phyloP scores from a whole-genome alignment of 768 basidiomycete species.

The Amanita thiersii region DNA sequence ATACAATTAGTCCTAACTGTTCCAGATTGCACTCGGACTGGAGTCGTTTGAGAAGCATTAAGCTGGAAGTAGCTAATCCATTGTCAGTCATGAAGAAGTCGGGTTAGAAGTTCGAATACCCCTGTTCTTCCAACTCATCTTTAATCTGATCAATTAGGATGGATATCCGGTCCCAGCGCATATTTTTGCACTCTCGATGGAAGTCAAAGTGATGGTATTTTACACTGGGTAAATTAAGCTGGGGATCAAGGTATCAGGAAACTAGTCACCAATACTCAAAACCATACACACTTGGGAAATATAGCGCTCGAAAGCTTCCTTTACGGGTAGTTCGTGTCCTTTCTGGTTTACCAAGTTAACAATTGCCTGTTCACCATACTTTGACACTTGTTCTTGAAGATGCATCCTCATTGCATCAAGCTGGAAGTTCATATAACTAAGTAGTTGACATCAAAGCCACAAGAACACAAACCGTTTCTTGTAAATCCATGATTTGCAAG shows the following conservation, averaged over 20 bases:
- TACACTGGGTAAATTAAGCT: conserved; percentile 61
- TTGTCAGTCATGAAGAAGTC: conserved; percentile 5
- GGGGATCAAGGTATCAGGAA: conserved; percentile 7
- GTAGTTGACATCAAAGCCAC: neutral
- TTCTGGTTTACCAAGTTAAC: conserved; percentile 93
- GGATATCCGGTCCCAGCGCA: conserved; percentile 92
- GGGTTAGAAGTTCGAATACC: conserved; percentile 33
- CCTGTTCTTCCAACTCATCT: conserved; percentile 59
- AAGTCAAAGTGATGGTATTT: conserved; percentile 97
- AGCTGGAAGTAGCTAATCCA: conserved; percentile 68
- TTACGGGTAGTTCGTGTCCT: conserved; percentile 88
- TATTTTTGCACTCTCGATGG: conserved; percentile 88
- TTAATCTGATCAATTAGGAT: conserved; percentile 71
- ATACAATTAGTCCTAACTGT: conserved; percentile 93
- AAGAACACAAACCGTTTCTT: conserved; percentile 59
- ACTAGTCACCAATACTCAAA: neutral
- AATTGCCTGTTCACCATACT: conserved; percentile 73
- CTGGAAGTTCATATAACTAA: conserved; percentile 27
- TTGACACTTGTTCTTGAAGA: conserved; percentile 58
- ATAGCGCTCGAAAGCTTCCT: conserved; percentile 87
- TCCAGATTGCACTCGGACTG: conserved; percentile 60
- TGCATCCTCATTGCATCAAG: conserved; percentile 65
- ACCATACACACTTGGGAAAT: conserved; percentile 46
- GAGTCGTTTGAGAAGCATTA: conserved; percentile 35
- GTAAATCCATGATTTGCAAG: conserved; percentile 89